Evolutionary conservation across 83 land plant species (phyloP).

Genomic region (Picea abies): DNA sequence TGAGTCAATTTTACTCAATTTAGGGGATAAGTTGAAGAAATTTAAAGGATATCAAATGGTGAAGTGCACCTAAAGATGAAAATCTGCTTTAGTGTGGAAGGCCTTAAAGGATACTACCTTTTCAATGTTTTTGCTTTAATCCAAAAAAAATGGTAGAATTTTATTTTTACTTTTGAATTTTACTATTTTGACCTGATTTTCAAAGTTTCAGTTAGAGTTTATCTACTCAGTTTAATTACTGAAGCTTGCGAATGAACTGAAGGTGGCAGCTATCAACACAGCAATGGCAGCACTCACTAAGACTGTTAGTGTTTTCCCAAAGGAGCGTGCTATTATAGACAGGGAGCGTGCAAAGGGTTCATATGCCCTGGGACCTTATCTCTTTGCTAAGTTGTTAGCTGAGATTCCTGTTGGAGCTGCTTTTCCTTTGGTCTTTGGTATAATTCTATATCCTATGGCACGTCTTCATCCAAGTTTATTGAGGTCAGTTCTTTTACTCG

Average conservation of each 20-base stretch:
- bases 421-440: slow-evolving; percentile 92
- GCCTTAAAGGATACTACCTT: neutral
- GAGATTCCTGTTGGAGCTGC: slow-evolving; percentile 95
- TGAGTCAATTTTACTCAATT: neutral
- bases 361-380: slow-evolving; percentile 89
- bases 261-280: slow-evolving; percentile 99
- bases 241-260: slow-evolving; percentile 9
- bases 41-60: neutral
- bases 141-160: neutral
- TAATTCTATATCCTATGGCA: slow-evolving; percentile 96
- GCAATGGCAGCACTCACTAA: slow-evolving; percentile 99
- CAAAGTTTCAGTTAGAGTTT: neutral
- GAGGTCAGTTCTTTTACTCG: slow-evolving; percentile 45
- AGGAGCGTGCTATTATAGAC: slow-evolving; percentile 91
- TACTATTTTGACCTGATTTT: neutral
- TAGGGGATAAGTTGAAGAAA: neutral
- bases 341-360: slow-evolving; percentile 92
- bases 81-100: neutral
- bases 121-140: neutral
- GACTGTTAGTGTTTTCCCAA: slow-evolving; percentile 97
- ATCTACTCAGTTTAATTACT: neutral
- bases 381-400: slow-evolving; percentile 89
- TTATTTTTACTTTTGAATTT: neutral
- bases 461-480: slow-evolving; percentile 82
- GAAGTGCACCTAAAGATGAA: neutral